Conservation (phyloP, 1,284 basidiomycete species). For the Ustilago nuda region DNA sequence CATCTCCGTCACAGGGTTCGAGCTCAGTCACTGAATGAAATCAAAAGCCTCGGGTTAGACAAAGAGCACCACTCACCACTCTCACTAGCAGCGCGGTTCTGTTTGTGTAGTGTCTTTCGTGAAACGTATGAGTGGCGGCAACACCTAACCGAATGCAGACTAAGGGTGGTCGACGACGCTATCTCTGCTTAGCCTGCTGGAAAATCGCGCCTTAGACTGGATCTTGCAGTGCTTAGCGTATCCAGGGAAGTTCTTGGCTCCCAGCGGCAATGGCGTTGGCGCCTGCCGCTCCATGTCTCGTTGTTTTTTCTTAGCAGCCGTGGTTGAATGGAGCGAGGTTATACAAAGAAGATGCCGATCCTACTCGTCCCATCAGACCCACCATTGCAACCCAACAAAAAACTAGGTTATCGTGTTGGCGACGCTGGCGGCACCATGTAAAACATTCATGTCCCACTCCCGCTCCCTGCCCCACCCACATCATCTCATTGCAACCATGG, state of each 20-base stretch:
- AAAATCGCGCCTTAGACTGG: not conserved
- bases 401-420: no score
- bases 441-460: not conserved
- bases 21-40: not conserved
- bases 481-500: not conserved
- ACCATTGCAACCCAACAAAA: no score
- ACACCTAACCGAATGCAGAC: not conserved
- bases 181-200: not conserved
- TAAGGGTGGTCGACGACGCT: not conserved
- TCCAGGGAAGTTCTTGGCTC: not conserved
- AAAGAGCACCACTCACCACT: no score
- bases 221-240: not conserved
- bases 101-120: not conserved
- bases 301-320: no score
- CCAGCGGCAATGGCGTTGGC: not conserved
- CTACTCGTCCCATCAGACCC: no score
- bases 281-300: not conserved
- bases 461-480: not conserved
- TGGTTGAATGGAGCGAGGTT: no score
- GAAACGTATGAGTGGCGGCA: not conserved
- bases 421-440: no score
- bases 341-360: no score
- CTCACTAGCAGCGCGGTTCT: not conserved
- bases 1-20: not conserved
- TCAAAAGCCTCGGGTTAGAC: no score